Evolutionary conservation across 441 rosid genomes (phyloP).

Genomic region (Erodium moschatum): DNA sequence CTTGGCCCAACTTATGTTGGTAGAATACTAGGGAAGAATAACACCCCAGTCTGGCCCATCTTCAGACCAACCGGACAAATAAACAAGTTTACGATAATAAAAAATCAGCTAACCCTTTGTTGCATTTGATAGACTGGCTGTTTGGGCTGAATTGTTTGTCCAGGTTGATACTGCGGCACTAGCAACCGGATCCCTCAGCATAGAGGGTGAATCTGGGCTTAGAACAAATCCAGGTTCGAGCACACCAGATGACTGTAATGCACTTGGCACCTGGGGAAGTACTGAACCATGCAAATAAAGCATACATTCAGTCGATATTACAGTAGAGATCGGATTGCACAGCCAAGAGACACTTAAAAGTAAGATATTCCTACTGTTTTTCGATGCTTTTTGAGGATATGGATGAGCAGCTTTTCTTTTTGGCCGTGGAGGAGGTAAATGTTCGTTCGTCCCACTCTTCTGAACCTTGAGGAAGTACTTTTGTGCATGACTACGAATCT

Average conservation of each 20-base stretch:
- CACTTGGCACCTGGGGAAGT: slow-evolving; percentile 41
- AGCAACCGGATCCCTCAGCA: slow-evolving; percentile 44
- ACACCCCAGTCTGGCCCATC: too few relatives aligned
- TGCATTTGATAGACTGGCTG: slow-evolving; percentile 40
- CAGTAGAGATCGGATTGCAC: slow-evolving; percentile 2
- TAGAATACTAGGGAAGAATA: too few relatives aligned
- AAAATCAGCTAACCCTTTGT: slow-evolving; percentile 37
- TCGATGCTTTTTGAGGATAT: slow-evolving; percentile 26
- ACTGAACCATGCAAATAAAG: slow-evolving; percentile 29
- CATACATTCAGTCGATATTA: slow-evolving; percentile 14
- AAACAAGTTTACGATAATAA: neutral
- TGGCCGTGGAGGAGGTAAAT: slow-evolving; percentile 28
- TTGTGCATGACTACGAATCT: slow-evolving; percentile 31
- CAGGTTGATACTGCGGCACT: slow-evolving; percentile 42
- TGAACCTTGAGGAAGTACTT: slow-evolving; percentile 27
- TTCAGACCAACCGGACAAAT: neutral
- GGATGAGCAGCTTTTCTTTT: slow-evolving; percentile 30
- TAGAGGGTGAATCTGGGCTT: slow-evolving; percentile 52
- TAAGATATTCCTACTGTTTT: slow-evolving; percentile 16
- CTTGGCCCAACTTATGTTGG: too few relatives aligned
- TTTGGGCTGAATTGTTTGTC: slow-evolving; percentile 44
- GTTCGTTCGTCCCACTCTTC: slow-evolving; percentile 26
- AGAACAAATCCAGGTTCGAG: slow-evolving; percentile 42
- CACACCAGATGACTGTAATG: slow-evolving; percentile 46
- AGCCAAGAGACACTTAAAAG: slow-evolving; percentile 2